Conservation (phyloP, 345 rosid genomes). For the Murraya koenigii region DNA sequence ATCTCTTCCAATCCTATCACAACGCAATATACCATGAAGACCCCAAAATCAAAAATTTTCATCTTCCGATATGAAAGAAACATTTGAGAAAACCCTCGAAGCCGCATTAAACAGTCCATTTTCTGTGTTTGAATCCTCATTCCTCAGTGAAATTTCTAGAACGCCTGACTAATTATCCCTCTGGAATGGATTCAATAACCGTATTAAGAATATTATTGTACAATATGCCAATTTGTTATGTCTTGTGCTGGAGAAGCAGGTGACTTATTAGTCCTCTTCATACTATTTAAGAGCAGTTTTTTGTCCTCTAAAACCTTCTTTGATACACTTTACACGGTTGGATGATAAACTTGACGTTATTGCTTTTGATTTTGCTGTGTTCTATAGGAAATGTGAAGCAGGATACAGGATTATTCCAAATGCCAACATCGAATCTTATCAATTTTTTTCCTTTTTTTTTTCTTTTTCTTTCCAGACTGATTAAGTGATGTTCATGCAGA, state of each 20-base stretch:
- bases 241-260: background rate
- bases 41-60: constrained; percentile 37
- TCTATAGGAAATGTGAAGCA: background rate
- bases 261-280: background rate
- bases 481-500: background rate
- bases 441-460: background rate
- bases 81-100: constrained; percentile 58
- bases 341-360: background rate
- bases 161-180: background rate
- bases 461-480: background rate
- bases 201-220: constrained; percentile 1
- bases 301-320: background rate
- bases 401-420: background rate
- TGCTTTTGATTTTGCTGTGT: background rate
- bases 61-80: constrained; percentile 29
- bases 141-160: constrained; percentile 68
- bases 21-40: constrained; percentile 24
- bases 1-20: constrained; percentile 19
- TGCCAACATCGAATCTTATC: background rate
- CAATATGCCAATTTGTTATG: background rate
- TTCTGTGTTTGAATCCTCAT: constrained; percentile 78
- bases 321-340: background rate
- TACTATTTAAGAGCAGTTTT: background rate
- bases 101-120: constrained; percentile 55
- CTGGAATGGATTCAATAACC: background rate